phyloP scores from a whole-genome alignment of 129 eudicot species.

The Tagetes erecta region DNA sequence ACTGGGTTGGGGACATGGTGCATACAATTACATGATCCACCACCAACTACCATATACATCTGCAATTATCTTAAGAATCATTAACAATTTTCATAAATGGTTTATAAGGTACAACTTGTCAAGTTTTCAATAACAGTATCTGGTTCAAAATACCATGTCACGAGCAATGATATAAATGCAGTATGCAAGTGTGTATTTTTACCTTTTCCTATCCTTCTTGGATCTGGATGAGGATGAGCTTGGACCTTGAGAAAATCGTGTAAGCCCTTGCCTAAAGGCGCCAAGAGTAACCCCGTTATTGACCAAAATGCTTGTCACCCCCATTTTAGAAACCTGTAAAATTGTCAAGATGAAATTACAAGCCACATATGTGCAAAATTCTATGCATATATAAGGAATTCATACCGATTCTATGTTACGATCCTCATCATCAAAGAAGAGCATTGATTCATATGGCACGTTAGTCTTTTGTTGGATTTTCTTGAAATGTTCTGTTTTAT shows the following conservation, averaged over 20 bases:
- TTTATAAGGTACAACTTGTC: background rate
- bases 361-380: background rate
- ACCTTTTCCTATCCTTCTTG: conserved; percentile 44
- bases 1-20: background rate
- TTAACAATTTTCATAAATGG: background rate
- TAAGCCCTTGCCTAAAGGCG: conserved; percentile 79
- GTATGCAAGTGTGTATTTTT: conserved; percentile 27
- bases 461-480: conserved; percentile 68
- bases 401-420: conserved; percentile 84
- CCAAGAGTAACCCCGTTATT: conserved; percentile 75
- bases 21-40: background rate
- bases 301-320: conserved; percentile 82
- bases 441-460: conserved; percentile 75
- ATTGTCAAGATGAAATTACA: background rate
- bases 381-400: conserved; percentile 15
- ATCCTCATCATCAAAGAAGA: conserved; percentile 90
- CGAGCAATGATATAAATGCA: conserved; percentile 13
- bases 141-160: conserved; percentile 4
- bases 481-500: conserved; percentile 95
- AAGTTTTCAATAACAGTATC: background rate
- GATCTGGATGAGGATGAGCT: conserved; percentile 24
- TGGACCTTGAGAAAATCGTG: conserved; percentile 55
- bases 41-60: background rate
- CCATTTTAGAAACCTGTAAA: conserved; percentile 80
- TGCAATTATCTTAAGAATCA: background rate